A percentile compares a stretch with the other conserved stretches of the same genome.
phyloP scores from a whole-genome alignment of 768 basidiomycete species.

The Kwoniella newhampshirensis region DNA sequence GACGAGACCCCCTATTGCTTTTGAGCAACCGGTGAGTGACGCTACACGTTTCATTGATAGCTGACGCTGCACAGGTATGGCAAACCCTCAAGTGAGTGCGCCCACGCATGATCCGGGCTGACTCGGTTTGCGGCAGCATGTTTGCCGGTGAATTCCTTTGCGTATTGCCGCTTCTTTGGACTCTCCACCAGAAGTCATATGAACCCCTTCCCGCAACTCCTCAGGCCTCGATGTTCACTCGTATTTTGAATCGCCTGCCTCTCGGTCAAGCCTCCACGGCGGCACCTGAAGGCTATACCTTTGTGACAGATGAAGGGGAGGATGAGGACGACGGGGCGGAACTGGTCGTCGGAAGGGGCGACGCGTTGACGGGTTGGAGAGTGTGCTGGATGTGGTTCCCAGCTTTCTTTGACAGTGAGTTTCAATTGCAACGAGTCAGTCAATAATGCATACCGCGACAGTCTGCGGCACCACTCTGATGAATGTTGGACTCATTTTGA shows the following conservation, averaged over 20 bases:
- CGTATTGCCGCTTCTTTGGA: conserved; percentile 38
- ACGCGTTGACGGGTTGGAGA: conserved; percentile 35
- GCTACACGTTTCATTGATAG: conserved; percentile 6
- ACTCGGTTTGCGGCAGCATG: conserved; percentile 47
- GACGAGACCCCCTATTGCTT: conserved; percentile 66
- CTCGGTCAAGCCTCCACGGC: conserved; percentile 14
- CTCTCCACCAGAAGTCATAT: conserved; percentile 32
- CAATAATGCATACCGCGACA: background rate
- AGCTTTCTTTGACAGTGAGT: conserved; percentile 50
- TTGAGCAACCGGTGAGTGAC: conserved; percentile 90
- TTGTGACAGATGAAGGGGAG: conserved; percentile 6
- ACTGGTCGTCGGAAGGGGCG: background rate
- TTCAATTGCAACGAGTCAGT: background rate
- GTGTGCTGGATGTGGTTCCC: conserved; percentile 49
- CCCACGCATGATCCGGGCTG: background rate
- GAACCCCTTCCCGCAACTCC: conserved; percentile 6
- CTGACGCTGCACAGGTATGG: conserved; percentile 45
- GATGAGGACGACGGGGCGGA: conserved; percentile 20
- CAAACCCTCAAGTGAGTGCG: conserved; percentile 50
- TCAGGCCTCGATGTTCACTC: conserved; percentile 29
- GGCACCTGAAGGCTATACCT: conserved; percentile 15
- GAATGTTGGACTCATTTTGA: conserved; percentile 93
- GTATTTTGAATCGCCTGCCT: conserved; percentile 22
- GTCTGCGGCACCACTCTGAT: conserved; percentile 74
- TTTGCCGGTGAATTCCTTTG: conserved; percentile 82